Evolutionary conservation across 306 rosid species (phyloP).

Genomic region (Castanopsis chinensis): DNA sequence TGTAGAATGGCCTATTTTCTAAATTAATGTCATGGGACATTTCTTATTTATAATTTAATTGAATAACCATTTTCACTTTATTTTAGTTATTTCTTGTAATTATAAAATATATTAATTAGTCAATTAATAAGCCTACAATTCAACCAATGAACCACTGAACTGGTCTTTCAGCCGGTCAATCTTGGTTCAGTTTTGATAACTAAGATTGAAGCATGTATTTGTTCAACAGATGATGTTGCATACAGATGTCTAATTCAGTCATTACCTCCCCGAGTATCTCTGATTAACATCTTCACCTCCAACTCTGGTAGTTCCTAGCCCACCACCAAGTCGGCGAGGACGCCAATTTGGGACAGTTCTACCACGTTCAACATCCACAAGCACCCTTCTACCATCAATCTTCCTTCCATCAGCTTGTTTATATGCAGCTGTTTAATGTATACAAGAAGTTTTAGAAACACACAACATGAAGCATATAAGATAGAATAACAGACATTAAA

Average conservation of each 20-base stretch:
- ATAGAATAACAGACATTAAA: slow-evolving; percentile 9
- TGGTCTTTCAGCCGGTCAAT: too few relatives aligned
- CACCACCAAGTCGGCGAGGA: slow-evolving; percentile 97
- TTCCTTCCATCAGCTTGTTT: slow-evolving; percentile 99
- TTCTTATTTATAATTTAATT: too few relatives aligned
- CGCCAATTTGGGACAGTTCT: slow-evolving; percentile 99
- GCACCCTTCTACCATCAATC: slow-evolving; percentile 95
- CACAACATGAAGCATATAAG: not conserved
- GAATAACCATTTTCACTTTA: too few relatives aligned
- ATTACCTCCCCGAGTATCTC: slow-evolving; percentile 82
- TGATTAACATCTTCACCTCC: slow-evolving; percentile 95
- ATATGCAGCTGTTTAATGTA: slow-evolving; percentile 77
- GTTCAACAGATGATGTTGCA: not conserved
- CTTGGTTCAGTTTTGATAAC: too few relatives aligned
- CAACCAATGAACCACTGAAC: too few relatives aligned
- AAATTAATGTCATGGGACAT: too few relatives aligned
- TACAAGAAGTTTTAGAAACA: not conserved
- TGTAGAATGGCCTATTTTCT: too few relatives aligned
- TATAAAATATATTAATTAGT: too few relatives aligned
- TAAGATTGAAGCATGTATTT: too few relatives aligned
- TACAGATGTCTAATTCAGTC: not conserved
- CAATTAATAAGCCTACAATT: too few relatives aligned
- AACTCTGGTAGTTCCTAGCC: slow-evolving; percentile 95
- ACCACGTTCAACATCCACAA: slow-evolving; percentile 98
- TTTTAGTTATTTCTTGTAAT: too few relatives aligned